Percentiles rank a stretch among this genome's conserved stretches.
phyloP scores from a whole-genome alignment of 1,284 basidiomycete genomes.

The Moesziomyces aphidis region DNA sequence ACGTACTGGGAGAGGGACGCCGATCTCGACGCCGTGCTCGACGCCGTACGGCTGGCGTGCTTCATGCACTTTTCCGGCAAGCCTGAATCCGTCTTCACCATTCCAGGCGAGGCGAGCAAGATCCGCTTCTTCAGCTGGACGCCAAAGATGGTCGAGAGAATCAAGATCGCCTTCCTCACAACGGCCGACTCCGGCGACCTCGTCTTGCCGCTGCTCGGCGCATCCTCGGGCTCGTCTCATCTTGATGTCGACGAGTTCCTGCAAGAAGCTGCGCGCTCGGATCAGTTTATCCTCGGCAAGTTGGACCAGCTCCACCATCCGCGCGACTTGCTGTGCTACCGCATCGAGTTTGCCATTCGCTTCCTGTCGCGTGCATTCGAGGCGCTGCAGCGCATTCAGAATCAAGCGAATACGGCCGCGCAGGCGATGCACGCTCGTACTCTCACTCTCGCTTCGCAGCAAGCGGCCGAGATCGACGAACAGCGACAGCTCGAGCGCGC shows the following conservation, averaged over 20 bases:
- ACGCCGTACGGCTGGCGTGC: slow-evolving; percentile 46
- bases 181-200: slow-evolving; percentile 9
- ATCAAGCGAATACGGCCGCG: slow-evolving; percentile 22
- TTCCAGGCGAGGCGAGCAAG: slow-evolving; percentile 25
- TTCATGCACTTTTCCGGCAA: slow-evolving; percentile 51
- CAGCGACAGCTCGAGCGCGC: slow-evolving; percentile 33
- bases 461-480: slow-evolving; percentile 40
- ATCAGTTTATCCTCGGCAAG: slow-evolving; percentile 28
- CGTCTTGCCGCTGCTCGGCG: slow-evolving; percentile 24
- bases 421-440: slow-evolving; percentile 32
- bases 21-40: slow-evolving; percentile 45
- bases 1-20: slow-evolving; percentile 56
- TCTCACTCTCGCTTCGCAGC: slow-evolving; percentile 12
- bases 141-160: slow-evolving; percentile 35
- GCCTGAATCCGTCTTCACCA: slow-evolving; percentile 48
- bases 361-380: slow-evolving; percentile 37
- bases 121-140: slow-evolving; percentile 37
- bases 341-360: slow-evolving; percentile 32
- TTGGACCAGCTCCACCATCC: slow-evolving; percentile 21
- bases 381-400: slow-evolving; percentile 35
- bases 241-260: slow-evolving; percentile 24
- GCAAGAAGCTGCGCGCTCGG: slow-evolving; percentile 22
- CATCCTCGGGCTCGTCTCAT: not conserved
- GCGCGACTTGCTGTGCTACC: slow-evolving; percentile 32
- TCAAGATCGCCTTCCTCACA: slow-evolving; percentile 34